These are phyloP conservation scores for Cryphonectria naterciae DNA, from an alignment of 2,329 filamentous ascomycete species.

Conservation along the genomic window DNA sequence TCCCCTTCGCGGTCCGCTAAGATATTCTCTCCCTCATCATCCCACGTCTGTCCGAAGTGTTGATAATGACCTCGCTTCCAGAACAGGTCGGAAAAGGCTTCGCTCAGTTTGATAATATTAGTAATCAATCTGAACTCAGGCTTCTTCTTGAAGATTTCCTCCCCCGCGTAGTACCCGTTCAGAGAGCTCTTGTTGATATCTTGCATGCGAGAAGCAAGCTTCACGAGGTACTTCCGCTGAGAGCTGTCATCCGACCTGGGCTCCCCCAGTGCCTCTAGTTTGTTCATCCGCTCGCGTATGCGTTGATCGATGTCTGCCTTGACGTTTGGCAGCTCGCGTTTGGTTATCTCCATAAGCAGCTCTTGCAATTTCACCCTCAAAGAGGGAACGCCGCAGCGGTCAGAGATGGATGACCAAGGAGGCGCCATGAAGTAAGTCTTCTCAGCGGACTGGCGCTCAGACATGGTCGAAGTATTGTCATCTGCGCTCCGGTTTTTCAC, in stretches of 20 bases:
- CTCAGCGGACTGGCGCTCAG: constrained; percentile 41
- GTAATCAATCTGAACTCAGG: constrained; percentile 44
- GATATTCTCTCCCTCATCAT: constrained; percentile 33
- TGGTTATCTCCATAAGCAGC: constrained; percentile 47
- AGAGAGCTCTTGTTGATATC: constrained; percentile 38
- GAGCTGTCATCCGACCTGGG: constrained; percentile 34
- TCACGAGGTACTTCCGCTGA: constrained; percentile 43
- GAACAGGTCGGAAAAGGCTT: constrained; percentile 40
- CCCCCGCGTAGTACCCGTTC: constrained; percentile 41
- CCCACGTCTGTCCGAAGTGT: constrained; percentile 30
- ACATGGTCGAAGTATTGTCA: constrained; percentile 39
- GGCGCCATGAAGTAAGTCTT: constrained; percentile 41
- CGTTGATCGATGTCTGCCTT: constrained; percentile 33
- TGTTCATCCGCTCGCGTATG: constrained; percentile 20
- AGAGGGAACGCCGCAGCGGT: constrained; percentile 41
- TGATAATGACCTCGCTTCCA: constrained; percentile 36
- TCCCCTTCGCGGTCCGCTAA: not conserved
- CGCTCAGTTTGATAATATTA: constrained; percentile 42
- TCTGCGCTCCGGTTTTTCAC: constrained; percentile 54
- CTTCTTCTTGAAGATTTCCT: constrained; percentile 37
- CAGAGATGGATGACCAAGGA: constrained; percentile 42
- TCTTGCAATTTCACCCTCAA: constrained; percentile 42
- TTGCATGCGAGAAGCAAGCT: constrained; percentile 39
- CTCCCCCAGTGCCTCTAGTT: constrained; percentile 39
- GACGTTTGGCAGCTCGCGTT: constrained; percentile 43